Evolutionary conservation across 331 rosid species (phyloP), one percentile per base, ranked within the genome.

Genomic region (Arachis monticola): DNA sequence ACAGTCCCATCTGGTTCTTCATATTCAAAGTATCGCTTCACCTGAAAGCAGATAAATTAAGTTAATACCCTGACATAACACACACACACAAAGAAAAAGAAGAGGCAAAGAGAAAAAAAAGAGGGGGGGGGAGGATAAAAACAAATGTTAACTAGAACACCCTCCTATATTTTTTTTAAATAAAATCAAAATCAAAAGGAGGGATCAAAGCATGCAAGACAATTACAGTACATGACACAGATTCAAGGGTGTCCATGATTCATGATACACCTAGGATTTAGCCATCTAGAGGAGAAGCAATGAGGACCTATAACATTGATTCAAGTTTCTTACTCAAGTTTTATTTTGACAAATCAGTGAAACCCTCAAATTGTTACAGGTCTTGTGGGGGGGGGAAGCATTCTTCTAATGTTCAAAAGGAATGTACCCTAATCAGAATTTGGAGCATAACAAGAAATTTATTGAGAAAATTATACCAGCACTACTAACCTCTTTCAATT

Each of bases 401-500:
- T 81, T 64, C 10, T 17, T 48, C 41, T 76, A 31, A 14, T n/a
- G 12, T 60, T 8, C 62, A 9, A 76, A 70, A 41, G 22, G 27
- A 22, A 70, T 4, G 7, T 60, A 47, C 17, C 57, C 48, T 6
- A 71, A 42, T 42, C 71, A 51, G 59, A 56, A 56, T 22, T 42
- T 1, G 72, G 55, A 27, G 56, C 69, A 38, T 69, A 64, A 51
- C 60, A 51, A 51, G 10, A 30, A 74, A 69, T 60, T 42, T 50
- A 72, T 58, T 51, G 13, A 67, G 61, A 68, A 61, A 74, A 47
- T 60, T 45, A 70, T 44, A 50, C 22, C 61, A 75, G 41, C 66
- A 51, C 47, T 67, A 80, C 97, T 77, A 64, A 92, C 99, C 97
- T 85, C 81, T 74, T 88, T 86, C 81, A 94, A 76, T 82, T 92